Conservation (phyloP, 108 stramenopile species). For the Parietichytrium sp. region DNA sequence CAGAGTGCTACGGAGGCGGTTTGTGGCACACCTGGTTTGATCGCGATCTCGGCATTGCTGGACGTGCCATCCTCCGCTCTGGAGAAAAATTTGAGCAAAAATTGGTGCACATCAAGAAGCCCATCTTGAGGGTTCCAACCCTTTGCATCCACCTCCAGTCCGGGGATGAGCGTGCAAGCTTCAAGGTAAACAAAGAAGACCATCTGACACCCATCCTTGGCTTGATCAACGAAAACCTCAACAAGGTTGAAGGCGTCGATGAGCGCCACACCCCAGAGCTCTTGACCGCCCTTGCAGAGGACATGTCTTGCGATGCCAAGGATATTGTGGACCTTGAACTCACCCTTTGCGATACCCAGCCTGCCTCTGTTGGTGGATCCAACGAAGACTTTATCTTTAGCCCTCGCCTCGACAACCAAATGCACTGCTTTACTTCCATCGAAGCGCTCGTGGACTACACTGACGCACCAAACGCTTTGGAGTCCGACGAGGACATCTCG, state of each 20-base stretch:
- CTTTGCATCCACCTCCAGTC: slow-evolving; percentile 89
- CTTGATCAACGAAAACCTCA: slow-evolving; percentile 68
- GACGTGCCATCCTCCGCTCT: slow-evolving; percentile 77
- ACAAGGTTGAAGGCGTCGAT: slow-evolving; percentile 40
- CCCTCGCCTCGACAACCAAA: slow-evolving; percentile 89
- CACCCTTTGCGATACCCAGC: slow-evolving; percentile 85
- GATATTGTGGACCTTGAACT: slow-evolving; percentile 89
- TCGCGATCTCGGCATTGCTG: slow-evolving; percentile 82
- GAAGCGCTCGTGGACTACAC: slow-evolving; percentile 65
- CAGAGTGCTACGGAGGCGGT: slow-evolving; percentile 65
- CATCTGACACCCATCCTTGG: slow-evolving; percentile 86
- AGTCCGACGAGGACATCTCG: slow-evolving; percentile 50
- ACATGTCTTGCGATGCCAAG: slow-evolving; percentile 60
- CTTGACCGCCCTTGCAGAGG: slow-evolving; percentile 70
- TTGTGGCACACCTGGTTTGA: slow-evolving; percentile 74
- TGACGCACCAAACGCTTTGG: slow-evolving; percentile 40
- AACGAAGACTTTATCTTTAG: slow-evolving; percentile 83
- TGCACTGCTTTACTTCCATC: slow-evolving; percentile 80
- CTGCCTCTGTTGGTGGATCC: slow-evolving; percentile 76
- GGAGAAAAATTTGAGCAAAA: slow-evolving; percentile 39
- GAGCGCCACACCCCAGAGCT: slow-evolving; percentile 76
- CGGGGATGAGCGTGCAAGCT: slow-evolving; percentile 74
- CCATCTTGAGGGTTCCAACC: slow-evolving; percentile 81
- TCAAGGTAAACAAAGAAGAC: slow-evolving; percentile 85
- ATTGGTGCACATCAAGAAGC: slow-evolving; percentile 53